Base-by-base conservation (phyloP, 83 land plant species). In the Picea abies region DNA sequence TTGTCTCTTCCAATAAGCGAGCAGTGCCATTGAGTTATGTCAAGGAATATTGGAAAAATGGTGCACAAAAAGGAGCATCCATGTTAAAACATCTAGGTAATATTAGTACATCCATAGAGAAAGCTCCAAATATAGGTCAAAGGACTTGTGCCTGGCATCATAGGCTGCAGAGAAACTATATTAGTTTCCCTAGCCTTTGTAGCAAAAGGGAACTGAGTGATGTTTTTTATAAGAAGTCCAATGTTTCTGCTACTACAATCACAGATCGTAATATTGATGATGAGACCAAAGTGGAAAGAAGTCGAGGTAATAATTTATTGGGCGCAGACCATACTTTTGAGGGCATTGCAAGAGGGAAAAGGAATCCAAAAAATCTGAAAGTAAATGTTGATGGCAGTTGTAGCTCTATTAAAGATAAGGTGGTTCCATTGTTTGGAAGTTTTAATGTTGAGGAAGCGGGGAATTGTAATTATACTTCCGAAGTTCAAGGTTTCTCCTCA, bases 351-450 rank as follows among this genome's bases (percentile, higher is more conserved):
- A 29, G 32, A 29, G 32, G 32, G 32, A 29, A 29, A 29, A 29
- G 0, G 32, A 29, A 29, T 29, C 32, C 32, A 29, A 29, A 29
- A 29, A 29, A 29, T 29, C 32, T 29, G 32, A 29, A 29, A 29
- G 32, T 29, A 29, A 29, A 29, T 29, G 32, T 29, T 29, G 32
- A 29, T 29, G 32, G 32, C 32, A 29, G 32, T 29, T 29, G 32
- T 29, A 29, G 32, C 32, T 29, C 32, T 1, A 1, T 32, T 32
- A 32, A 32, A 32, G 35, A 32, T 32, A 32, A 78, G 80, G 80
- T 78, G 80, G 80, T 78, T 78, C 63, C 80, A 15, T 58, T 78
- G n/a, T 32, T 32, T 32, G 35, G 35, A 1, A 32, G 35, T 32
- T 32, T 32, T 32, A 32, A 32, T 32, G 35, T 32, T 32, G 35